These are phyloP conservation scores for Neurospora sp. DNA, from an alignment of 2,329 filamentous ascomycete species.

Conservation along the genomic window DNA sequence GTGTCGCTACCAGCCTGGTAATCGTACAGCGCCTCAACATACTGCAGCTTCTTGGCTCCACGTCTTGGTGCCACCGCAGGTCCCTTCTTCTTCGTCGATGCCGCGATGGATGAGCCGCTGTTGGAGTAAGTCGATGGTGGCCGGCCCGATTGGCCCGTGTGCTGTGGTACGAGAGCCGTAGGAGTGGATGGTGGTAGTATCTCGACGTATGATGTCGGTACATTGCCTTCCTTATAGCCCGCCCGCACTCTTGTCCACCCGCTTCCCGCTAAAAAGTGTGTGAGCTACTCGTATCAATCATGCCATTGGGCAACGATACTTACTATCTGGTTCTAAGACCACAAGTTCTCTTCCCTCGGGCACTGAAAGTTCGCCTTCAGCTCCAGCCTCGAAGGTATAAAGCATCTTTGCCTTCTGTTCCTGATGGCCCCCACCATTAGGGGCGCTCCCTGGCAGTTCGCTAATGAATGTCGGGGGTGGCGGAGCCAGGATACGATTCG, in stretches of 20 bases:
- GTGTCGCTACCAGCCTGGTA: slow-evolving; percentile 77
- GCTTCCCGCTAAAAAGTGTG: slow-evolving; percentile 58
- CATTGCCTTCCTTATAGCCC: slow-evolving; percentile 69
- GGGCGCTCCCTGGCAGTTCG: slow-evolving; percentile 45
- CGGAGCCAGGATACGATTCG: slow-evolving; percentile 73
- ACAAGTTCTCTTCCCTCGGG: slow-evolving; percentile 68
- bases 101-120: slow-evolving; percentile 56
- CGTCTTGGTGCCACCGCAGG: slow-evolving; percentile 83
- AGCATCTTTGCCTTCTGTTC: slow-evolving; percentile 78
- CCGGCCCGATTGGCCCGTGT: slow-evolving; percentile 40
- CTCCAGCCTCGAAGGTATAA: slow-evolving; percentile 72
- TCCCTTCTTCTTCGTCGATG: slow-evolving; percentile 67
- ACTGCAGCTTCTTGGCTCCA: slow-evolving; percentile 86
- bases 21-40: slow-evolving; percentile 87
- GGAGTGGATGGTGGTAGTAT: slow-evolving; percentile 35
- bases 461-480: slow-evolving; percentile 75
- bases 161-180: slow-evolving; percentile 33
- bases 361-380: slow-evolving; percentile 72
- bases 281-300: slow-evolving; percentile 12
- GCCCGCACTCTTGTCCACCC: slow-evolving; percentile 83
- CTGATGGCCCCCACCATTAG: slow-evolving; percentile 31
- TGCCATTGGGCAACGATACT: slow-evolving; percentile 24
- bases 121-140: slow-evolving; percentile 71
- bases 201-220: slow-evolving; percentile 81
- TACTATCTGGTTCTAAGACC: slow-evolving; percentile 82